Base-by-base conservation (phyloP, 805 yeast genomes). In the Ogataea salicorniae region DNA sequence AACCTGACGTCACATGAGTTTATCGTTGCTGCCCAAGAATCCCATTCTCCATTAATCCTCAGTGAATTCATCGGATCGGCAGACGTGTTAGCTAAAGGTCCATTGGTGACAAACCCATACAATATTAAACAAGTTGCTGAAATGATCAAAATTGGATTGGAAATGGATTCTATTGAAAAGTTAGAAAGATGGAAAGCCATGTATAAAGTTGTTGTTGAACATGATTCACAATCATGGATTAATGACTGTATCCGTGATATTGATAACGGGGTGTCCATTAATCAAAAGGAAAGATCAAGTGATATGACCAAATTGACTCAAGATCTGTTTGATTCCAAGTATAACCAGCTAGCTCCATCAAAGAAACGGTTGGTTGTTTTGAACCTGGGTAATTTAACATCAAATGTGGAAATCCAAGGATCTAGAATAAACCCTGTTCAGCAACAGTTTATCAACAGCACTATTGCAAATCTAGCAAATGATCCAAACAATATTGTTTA, bases 41-140 rank as follows among this genome's bases (percentile, higher is more conserved):
- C 79, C 49, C 82, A 84, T 54, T 84, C 96, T 0, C 96, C 97
- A 1, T 74, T 92, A 52, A 76, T 94, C 41, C 67, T 94, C 46
- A 87, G 96, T 36, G 99, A 94, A 65, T 94, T 94, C 58, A 90
- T 97, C 1, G 99, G 99, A 1, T 87, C 96, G 11, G 96, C 98
- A 0, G 76, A 84, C 5, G 80, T 92, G 6, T 71, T 94, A 46
- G 73, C 74, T 14, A 68, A 78, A 23, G 91, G 95, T 13, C 83
- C 96, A 4, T 51, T 87, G 3, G 65, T 89, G 35, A 82, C 92
- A 35, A 94, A 94, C 59, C 99, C 99, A 2, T 94, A 97, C 95
- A 92, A 90, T 65, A 72, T 77, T 29, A 76, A 73, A 40, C 77
- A 77, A 49, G 79, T 90, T 50, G 73, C 94, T 0, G 72, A 77